Evolutionary conservation across 345 rosid genomes (phyloP), one percentile per base, ranked within the genome.

Genomic region (Theobroma cacao): DNA sequence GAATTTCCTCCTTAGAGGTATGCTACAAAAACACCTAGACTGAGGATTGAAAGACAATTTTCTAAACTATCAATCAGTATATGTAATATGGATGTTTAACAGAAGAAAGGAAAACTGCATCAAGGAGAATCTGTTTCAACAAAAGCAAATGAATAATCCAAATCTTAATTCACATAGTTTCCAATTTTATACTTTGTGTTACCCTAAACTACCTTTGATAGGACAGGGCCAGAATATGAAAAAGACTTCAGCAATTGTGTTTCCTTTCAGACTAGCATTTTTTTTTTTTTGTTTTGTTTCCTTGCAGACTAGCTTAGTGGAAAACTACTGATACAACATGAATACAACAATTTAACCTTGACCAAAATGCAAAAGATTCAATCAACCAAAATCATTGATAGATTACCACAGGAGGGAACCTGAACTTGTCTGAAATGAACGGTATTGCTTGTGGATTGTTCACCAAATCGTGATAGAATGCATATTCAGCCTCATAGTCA

Each of bases 401-500:
- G 72, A 92, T 85, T 55, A 82, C 84, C 72, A 91, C 88, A 41
- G 89, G 87, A 81, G 98, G 97, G 62, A 92, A 84, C 89, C 79
- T 85, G 81, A 92, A 93, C 71, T 66, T 75, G 77, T 82, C 85
- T 0, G 92, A 85, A 73, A 95, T 78, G 86, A 95, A 95, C 0
- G 99, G 99, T 61, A 95, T 80, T 6, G 88, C 90, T 73, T 5
- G 83, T 2, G 93, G 94, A 78, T 83, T 85, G 71, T 78, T 74
- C 77, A 85, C 85, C 78, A 95, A 33, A 77, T 93, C 98, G 0
- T 15, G 88, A 72, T 93, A 95, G 66, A 93, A 77, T 11, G 61
- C 90, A 47, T 95, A 95, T 72, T 95, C 99, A 0, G 99, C 98
- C 74, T 83, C 89, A 64, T 95, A 95, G 82, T 95, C 98, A 75